Evolutionary conservation across 73 alveolate genomes (phyloP), one percentile per base, ranked within the genome.

Genomic region (Tetrahymena borealis): DNA sequence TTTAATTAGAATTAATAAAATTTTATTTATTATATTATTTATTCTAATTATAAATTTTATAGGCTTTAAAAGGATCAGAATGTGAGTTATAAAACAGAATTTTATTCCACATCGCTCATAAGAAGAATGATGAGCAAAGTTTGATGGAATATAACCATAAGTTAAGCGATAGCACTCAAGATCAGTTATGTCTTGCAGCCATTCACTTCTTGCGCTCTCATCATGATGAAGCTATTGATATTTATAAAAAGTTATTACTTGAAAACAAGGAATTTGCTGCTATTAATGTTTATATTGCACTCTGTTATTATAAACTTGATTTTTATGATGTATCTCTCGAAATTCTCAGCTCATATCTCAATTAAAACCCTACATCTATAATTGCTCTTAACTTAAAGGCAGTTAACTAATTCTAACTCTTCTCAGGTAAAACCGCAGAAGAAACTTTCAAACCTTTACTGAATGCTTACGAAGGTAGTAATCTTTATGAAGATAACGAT

Each of bases 231-330:
- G 96, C 99, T 9, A 97, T 98, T 39, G 99, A 97, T 91, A 94
- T 95, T 28, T 97, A 97, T 90, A 97, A 97, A 95, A 97, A 96
- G 40, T 79, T 98, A 38, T 94, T 97, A 33, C 90, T 97, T 35
- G 99, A 98, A 40, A 97, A 98, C 92, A 95, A 98, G 79, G 99
- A 98, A 79, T 98, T 91, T 94, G 97, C 98, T 77, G 99, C 99
- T 7, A 91, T 98, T 33, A 98, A 98, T 93, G 98, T 98, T 20
- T 99, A 98, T 95, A 98, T 98, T 33, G 99, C 99, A 4, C 96
- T 99, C 93, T 99, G 99, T 94, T 98, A 98, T 93, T 99, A 99
- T 91, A 99, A 99, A 94, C 96, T 97, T 94, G 99, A 99, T 96
- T 98, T 96, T 95, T 99, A 92, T 92, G 99, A 99, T 91, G 99